Conservation (phyloP, 495 filamentous ascomycete species). For the Penicillium mononematosum region DNA sequence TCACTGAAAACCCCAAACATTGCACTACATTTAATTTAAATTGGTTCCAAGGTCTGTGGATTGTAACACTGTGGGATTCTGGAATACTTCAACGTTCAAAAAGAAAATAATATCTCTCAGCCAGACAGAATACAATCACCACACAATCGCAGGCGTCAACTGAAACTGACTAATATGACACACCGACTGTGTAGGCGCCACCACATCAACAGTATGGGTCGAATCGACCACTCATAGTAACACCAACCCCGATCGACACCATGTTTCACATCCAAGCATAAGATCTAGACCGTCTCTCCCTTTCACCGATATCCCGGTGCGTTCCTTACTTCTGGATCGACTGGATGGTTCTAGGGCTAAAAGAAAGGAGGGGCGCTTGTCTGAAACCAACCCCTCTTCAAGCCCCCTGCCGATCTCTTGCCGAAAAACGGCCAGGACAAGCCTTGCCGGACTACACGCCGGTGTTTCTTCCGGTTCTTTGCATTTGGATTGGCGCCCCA, state of each 20-base stretch:
- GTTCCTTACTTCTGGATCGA: slow-evolving; percentile 9
- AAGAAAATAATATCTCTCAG: background rate
- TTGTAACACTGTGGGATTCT: background rate
- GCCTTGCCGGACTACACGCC: slow-evolving; percentile 13
- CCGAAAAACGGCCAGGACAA: slow-evolving; percentile 9
- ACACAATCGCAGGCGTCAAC: background rate
- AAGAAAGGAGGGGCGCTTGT: slow-evolving; percentile 5
- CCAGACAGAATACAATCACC: background rate
- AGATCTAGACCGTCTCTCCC: slow-evolving; percentile 1
- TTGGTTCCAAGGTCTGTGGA: background rate
- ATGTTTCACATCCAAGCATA: slow-evolving; percentile 4
- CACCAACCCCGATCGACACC: slow-evolving; percentile 6
- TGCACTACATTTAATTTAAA: slow-evolving; percentile 1
- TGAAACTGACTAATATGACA: slow-evolving; percentile 1
- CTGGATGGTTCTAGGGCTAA: slow-evolving; percentile 6
- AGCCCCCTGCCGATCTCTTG: slow-evolving; percentile 8
- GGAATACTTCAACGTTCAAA: background rate
- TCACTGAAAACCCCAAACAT: slow-evolving; percentile 3
- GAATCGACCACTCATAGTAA: slow-evolving; percentile 2
- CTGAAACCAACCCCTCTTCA: slow-evolving; percentile 10
- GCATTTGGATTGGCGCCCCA: background rate
- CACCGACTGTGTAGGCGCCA: background rate
- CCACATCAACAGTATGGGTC: background rate
- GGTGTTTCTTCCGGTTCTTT: slow-evolving; percentile 3
- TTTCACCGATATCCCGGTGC: background rate